Evolutionary conservation across 805 yeast species (phyloP).

Genomic region (Starmerella riodocensis): DNA sequence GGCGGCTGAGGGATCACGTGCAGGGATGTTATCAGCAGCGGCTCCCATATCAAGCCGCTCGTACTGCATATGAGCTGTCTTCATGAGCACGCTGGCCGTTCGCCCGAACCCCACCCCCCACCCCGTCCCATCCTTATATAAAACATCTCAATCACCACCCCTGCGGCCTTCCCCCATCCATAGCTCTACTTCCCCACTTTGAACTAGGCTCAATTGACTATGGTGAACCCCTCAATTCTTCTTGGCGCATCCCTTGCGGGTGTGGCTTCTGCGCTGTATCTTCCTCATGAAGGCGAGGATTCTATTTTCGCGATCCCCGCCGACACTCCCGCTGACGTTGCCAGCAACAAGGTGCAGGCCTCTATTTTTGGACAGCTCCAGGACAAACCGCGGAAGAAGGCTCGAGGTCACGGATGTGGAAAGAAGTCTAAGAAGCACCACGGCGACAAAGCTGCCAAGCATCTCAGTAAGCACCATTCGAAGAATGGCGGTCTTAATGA

Average conservation of each 20-base stretch:
- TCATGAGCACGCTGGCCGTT: background rate
- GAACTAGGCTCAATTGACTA: slow-evolving; percentile 7
- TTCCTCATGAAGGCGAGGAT: slow-evolving; percentile 20
- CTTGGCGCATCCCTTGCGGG: slow-evolving; percentile 17
- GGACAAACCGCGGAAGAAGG: background rate
- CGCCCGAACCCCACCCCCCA: slow-evolving; percentile 3
- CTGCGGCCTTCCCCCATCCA: no score
- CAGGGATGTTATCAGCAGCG: background rate
- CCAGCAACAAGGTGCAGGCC: slow-evolving; percentile 1
- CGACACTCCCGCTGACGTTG: slow-evolving; percentile 1
- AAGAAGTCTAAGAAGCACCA: background rate
- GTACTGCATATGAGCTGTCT: background rate
- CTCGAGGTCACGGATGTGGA: background rate
- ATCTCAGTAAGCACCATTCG: no score
- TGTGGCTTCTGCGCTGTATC: slow-evolving; percentile 20
- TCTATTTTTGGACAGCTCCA: background rate
- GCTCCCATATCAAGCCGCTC: background rate
- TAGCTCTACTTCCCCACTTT: background rate
- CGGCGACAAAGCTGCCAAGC: background rate
- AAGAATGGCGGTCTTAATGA: no score
- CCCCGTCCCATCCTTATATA: background rate
- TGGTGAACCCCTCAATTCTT: slow-evolving; percentile 21
- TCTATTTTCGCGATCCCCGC: slow-evolving; percentile 3
- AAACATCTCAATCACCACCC: background rate
- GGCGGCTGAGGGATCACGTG: background rate